Evolutionary conservation across 352 stramenopile species (phyloP), one percentile per base, ranked within the genome.

Genomic region (Phytopythium chamaehyphon): DNA sequence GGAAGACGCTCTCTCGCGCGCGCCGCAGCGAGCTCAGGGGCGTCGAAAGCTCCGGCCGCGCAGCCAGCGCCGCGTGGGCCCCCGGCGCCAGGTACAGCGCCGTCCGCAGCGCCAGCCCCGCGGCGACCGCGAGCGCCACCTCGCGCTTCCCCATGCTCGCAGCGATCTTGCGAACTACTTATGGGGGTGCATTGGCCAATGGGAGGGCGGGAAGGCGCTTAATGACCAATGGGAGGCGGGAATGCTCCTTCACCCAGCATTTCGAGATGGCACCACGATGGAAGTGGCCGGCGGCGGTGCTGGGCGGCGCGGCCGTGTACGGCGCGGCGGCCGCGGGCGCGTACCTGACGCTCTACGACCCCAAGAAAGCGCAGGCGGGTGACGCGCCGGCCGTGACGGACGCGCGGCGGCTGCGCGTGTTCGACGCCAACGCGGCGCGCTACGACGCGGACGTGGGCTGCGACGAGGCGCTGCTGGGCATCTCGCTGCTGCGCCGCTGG

Each of bases 381-480:
- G 57, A 59, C n/a, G 37, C 40, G 10, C 62, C 62, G 15, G 62
- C 24, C 15, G 65, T 93, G 40, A 74, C 60, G 47, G 73, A 86
- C 53, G 70, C 56, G 50, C 66, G 64, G 21, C 77, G 83, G 10
- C 67, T 77, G 47, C 57, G 73, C 40, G 70, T 89, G 24, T 93
- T 90, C 54, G 64, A 93, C 72, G 47, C 57, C 18, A 90, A 93
- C 56, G 81, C 83, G 36, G 49, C 62, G 46, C 60, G 86, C 59
- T 93, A 93, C 55, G 79, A 93, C 65, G 64, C 71, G 64, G 78
- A 91, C 16, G 80, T 96, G 46, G 64, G 77, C 43, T 72, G 70
- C 43, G 85, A 96, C 48, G 88, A 97, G 51, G 73, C 55, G 15
- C 62, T 96, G 31, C 89, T 73, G 44, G 85, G 85, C 37, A 79